Base-by-base conservation (phyloP, 208 protist genomes). In the Sergeia podlipaevii region DNA sequence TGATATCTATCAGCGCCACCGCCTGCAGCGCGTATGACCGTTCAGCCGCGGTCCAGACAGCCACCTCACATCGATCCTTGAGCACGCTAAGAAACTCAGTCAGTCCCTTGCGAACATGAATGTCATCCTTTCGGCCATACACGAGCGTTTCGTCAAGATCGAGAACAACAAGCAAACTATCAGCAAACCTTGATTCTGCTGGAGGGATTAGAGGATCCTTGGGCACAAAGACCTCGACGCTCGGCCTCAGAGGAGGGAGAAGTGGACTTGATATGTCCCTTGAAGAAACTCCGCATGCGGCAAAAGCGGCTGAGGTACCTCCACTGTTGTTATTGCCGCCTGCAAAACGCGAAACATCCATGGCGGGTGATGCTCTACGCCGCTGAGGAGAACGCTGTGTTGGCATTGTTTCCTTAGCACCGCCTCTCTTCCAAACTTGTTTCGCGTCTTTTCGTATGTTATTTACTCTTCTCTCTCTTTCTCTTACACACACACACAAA, bases 111-210 rank as follows among this genome's bases (percentile, higher is more conserved):
- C 88, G 77, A 60, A 63, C 51, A 17, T 84, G 58, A 41, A 89
- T 70, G 27, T 67, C 77, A 18, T 49, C 55, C 27, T 83, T 58
- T n/a, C 88, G 70, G 46, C 88, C 88, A 46, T 72, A 79, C 23
- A 95, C 85, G 6, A 95, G 74, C 20, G 88, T 96, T 67, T 93
- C 89, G 45, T 93, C 89, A 4, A 96, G 70, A 62, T 93, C 85
- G n/a, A 93, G 50, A 6, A 96, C 89, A 26, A 93, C 80, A 3
- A 85, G 85, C 18, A 93, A 66, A 42, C 87, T 91, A 10, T 71
- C 77, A n/a, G 59, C 70, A 50, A 85, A 74, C 55, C 69, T 41
- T 24, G 49, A 39, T 15, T 48, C 59, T 17, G 63, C 52, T 0
- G 83, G 66, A 18, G 83, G 83, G 43, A 91, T 77, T 30, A 91